Evolutionary conservation across 306 rosid genomes (phyloP).

Genomic region (Corylus heterophylla): DNA sequence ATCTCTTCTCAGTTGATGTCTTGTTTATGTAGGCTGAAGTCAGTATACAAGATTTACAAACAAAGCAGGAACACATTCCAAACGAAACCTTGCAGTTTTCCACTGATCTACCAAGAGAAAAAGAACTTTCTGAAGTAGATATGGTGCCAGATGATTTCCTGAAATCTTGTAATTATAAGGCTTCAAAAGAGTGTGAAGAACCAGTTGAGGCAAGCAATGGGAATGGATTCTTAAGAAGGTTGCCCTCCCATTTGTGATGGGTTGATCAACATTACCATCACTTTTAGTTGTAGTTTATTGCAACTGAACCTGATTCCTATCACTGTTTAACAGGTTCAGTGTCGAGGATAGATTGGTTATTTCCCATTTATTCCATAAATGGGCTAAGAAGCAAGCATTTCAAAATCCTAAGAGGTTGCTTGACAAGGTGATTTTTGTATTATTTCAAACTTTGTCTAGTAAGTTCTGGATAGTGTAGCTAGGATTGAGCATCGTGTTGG

Average conservation of each 20-base stretch:
- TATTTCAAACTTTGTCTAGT: not conserved
- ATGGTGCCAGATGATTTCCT: constrained; percentile 37
- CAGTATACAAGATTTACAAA: constrained; percentile 33
- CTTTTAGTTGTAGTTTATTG: constrained; percentile 20
- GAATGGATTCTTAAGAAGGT: constrained; percentile 77
- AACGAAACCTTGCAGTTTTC: constrained; percentile 31
- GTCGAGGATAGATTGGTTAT: constrained; percentile 75
- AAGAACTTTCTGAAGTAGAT: constrained; percentile 40
- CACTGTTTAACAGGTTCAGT: constrained; percentile 52
- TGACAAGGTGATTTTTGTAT: constrained; percentile 64
- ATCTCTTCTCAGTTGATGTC: constrained; percentile 22
- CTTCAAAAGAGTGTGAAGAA: constrained; percentile 48
- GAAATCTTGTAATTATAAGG: constrained; percentile 31
- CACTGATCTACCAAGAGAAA: constrained; percentile 28
- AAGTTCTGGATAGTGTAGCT: not conserved
- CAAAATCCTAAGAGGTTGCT: constrained; percentile 90
- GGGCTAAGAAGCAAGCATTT: constrained; percentile 97
- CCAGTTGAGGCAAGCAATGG: constrained; percentile 44
- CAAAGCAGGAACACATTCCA: constrained; percentile 35
- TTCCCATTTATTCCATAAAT: constrained; percentile 83
- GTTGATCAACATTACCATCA: constrained; percentile 20
- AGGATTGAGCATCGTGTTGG: not conserved
- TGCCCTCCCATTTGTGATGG: constrained; percentile 25
- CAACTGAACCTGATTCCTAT: constrained; percentile 21
- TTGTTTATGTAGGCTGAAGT: constrained; percentile 57